These are phyloP conservation scores for Dalbergia cochinchinensis DNA, from an alignment of 306 rosid genomes.

Conservation along the genomic window DNA sequence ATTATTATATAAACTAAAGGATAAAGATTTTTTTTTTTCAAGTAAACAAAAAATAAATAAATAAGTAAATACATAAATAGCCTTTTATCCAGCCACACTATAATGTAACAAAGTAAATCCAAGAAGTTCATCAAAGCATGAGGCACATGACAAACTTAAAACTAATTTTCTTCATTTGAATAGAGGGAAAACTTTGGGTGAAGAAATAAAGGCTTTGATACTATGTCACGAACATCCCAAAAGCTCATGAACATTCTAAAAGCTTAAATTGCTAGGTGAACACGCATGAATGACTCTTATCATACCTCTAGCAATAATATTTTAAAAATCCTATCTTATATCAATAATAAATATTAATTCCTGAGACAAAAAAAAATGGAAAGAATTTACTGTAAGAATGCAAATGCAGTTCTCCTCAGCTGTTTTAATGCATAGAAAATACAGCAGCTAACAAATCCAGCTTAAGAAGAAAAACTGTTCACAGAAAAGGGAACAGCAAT, in stretches of 20 bases:
- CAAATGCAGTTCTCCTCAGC: neutral
- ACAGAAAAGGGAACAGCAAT: constrained; percentile 5
- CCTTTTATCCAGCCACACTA: neutral
- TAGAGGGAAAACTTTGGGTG: neutral
- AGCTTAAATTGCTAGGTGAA: neutral
- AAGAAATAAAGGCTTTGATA: neutral
- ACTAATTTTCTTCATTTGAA: neutral
- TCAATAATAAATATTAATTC: constrained; percentile 4
- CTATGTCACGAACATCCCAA: neutral
- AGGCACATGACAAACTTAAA: neutral
- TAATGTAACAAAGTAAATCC: neutral
- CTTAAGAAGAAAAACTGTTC: constrained; percentile 33
- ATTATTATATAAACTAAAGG: neutral
- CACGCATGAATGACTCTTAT: neutral
- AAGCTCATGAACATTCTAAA: neutral
- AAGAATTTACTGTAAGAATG: constrained; percentile 1
- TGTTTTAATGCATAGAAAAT: constrained; percentile 15
- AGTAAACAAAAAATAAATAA: too few species aligned
- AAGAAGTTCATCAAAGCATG: constrained; percentile 19
- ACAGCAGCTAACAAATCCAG: constrained; percentile 21
- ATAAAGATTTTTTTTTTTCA: neutral
- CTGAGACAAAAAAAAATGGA: neutral
- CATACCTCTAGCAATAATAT: neutral
- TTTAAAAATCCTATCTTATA: constrained; percentile 29
- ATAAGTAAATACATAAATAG: too few species aligned